Percentiles rank a stretch among this genome's conserved stretches.
Conservation (phyloP, 192 early-diverging fungal species). For the Coemansia sp. region DNA sequence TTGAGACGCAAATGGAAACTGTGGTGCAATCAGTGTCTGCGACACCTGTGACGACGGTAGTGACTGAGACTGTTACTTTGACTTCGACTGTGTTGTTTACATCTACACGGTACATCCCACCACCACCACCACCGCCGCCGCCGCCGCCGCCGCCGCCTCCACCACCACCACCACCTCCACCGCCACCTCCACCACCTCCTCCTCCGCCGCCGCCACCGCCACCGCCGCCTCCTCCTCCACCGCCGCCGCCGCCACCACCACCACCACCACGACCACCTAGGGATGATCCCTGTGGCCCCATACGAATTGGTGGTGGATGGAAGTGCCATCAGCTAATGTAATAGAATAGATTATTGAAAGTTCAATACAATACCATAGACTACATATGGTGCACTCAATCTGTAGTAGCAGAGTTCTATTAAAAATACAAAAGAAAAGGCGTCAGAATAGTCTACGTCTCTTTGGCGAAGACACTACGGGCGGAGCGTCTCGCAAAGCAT, state of each 20-base stretch:
- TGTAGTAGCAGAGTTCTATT: background rate
- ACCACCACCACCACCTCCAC: background rate
- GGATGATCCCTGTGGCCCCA: background rate
- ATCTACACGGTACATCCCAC: background rate
- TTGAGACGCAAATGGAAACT: background rate
- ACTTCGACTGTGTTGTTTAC: background rate
- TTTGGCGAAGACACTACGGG: background rate
- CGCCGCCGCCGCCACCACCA: background rate
- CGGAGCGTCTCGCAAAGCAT: background rate
- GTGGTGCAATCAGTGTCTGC: background rate
- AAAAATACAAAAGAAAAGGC: background rate
- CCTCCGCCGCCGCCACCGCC: background rate
- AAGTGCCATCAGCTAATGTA: background rate
- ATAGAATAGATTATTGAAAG: background rate
- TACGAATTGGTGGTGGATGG: background rate
- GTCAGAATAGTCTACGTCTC: background rate
- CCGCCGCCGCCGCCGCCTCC: background rate
- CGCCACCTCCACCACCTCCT: background rate
- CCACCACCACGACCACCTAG: background rate
- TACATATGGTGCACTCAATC: background rate
- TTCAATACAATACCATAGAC: background rate
- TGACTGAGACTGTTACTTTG: slow-evolving; percentile 3
- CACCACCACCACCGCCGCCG: background rate
- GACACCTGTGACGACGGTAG: background rate
- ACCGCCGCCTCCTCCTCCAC: background rate